Base-by-base conservation (phyloP, 108 stramenopile genomes). In the Mediolabrus comicus region DNA sequence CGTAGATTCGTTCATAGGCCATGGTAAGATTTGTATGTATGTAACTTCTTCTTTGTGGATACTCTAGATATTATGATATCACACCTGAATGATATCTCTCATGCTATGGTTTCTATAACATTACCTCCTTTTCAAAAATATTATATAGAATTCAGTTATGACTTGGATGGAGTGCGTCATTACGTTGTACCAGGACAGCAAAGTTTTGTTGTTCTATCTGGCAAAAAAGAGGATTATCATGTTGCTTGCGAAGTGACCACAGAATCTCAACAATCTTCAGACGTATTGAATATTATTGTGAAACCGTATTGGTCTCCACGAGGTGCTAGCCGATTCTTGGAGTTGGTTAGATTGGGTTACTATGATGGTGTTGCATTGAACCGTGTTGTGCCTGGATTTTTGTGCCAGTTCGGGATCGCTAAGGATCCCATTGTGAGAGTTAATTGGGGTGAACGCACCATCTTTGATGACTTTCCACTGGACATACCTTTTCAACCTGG, bases 351-450 rank as follows among this genome's bases (percentile, higher is more conserved):
- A 4, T 11, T 11, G 4, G 41, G 43, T 3, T 73, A 73, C 32
- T 85, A 92, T 67, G 82, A 92, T 63, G 88, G 92, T 12, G 68
- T 81, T 4, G 81, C 76, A 41, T 78, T 92, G 14, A 87, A 89
- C 73, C 81, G 88, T 17, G 84, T 92, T 9, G 77, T 78, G 16
- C 88, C 88, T 0, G 62, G 82, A 14, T 88, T 85, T 56, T 68
- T 87, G 58, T 75, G 64, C 55, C 84, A 83, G 39, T 88, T 92
- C 57, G 88, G 86, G 17, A 75, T 75, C 17, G 59, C 60, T 6
- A 62, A 41, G 32, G 71, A 72, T 56, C 54, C 46, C 17, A 14
- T 38, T 4, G 29, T 29, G 10, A 69, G 33, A 8, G 51, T 65
- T 9, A 16, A 29, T 34, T 16, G 51, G 52, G 68, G 68, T 17